phyloP scores from a whole-genome alignment of 768 basidiomycete genomes.

The Kwoniella shandongensis region DNA sequence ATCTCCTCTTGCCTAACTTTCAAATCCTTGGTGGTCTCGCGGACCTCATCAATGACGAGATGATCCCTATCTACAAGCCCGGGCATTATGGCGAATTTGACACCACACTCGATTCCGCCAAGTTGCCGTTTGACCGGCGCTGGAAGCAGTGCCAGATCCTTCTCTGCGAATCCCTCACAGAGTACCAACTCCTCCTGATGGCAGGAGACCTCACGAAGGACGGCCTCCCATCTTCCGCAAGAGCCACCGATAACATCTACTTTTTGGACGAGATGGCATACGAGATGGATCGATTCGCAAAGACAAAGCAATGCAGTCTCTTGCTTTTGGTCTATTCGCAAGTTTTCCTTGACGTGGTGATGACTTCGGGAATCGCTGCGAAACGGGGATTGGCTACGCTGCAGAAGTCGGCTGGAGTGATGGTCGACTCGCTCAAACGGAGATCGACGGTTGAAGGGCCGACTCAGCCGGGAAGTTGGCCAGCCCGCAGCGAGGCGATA shows the following conservation, averaged over 20 bases:
- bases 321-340: slow-evolving; percentile 11
- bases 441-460: not conserved
- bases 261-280: slow-evolving; percentile 16
- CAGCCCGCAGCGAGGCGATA: not conserved
- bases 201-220: not conserved
- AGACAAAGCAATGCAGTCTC: slow-evolving; percentile 2
- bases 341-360: slow-evolving; percentile 15
- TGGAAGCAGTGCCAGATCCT: slow-evolving; percentile 16
- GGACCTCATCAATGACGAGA: slow-evolving; percentile 7
- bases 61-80: slow-evolving; percentile 7
- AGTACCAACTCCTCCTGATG: slow-evolving; percentile 10
- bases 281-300: slow-evolving; percentile 9
- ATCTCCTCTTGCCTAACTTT: slow-evolving; percentile 10
- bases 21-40: slow-evolving; percentile 5
- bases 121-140: not conserved
- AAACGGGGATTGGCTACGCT: not conserved
- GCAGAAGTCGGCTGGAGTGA: not conserved
- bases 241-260: slow-evolving; percentile 4
- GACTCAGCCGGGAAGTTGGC: not conserved
- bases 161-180: slow-evolving; percentile 11
- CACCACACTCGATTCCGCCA: not conserved
- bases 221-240: not conserved
- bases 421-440: slow-evolving; percentile 1
- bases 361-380: not conserved
- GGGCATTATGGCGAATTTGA: slow-evolving; percentile 10